Conservation (phyloP, 129 eudicot genomes). For the Flaveria robusta region DNA sequence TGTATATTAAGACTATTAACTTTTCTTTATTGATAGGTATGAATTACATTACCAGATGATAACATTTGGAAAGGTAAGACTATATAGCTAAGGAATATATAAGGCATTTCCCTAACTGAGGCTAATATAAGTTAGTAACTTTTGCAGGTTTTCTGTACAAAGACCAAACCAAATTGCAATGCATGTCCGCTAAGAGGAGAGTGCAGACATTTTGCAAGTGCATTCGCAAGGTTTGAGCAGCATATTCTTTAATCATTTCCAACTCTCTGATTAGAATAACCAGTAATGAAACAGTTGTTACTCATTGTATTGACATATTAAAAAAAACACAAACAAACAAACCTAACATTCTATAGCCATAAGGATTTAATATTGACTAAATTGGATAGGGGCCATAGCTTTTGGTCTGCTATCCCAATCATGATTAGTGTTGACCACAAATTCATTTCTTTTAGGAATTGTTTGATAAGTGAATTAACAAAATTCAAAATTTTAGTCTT, state of each 20-base stretch:
- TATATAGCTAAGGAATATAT: constrained; percentile 17
- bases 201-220: constrained; percentile 93
- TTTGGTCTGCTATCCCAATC: no score
- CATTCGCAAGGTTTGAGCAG: constrained; percentile 68
- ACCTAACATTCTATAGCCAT: not conserved
- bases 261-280: constrained; percentile 18
- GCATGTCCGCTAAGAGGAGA: constrained; percentile 94
- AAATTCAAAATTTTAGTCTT: no score
- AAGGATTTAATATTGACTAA: constrained; percentile 16
- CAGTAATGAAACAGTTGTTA: not conserved
- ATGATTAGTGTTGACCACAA: no score
- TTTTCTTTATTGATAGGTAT: constrained; percentile 52
- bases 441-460: no score
- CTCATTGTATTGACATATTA: not conserved
- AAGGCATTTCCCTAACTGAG: constrained; percentile 3
- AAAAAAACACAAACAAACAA: not conserved
- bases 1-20: not conserved
- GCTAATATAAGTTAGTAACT: constrained; percentile 5
- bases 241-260: constrained; percentile 11
- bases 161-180: constrained; percentile 88
- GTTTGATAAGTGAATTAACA: no score
- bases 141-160: constrained; percentile 91
- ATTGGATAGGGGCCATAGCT: no score
- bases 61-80: constrained; percentile 88
- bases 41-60: constrained; percentile 96